These are phyloP conservation scores for Xylariaceae sp. DNA, from an alignment of 2,329 filamentous ascomycete species.

Conservation along the genomic window DNA sequence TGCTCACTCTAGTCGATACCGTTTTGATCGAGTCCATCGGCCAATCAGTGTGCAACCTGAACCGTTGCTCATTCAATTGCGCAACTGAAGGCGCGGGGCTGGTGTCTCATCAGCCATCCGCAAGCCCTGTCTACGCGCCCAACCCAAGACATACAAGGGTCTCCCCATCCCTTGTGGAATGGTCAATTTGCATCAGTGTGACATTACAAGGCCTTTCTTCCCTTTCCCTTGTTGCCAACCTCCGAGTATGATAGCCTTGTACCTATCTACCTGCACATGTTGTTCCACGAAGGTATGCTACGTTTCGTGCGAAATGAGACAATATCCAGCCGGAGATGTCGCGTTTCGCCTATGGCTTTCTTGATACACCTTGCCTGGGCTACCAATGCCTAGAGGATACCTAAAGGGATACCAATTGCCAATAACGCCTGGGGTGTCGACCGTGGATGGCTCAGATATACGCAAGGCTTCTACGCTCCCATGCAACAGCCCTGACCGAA, in stretches of 20 bases:
- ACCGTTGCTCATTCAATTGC: slow-evolving; percentile 44
- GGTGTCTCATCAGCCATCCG: slow-evolving; percentile 40
- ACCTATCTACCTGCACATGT: slow-evolving; percentile 7
- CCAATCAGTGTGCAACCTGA: slow-evolving; percentile 39
- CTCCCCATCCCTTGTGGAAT: slow-evolving; percentile 22
- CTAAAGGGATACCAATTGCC: not conserved
- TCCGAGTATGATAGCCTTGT: slow-evolving; percentile 21
- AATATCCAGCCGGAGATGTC: not conserved
- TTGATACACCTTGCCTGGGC: not conserved
- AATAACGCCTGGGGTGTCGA: not conserved
- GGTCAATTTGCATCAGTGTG: slow-evolving; percentile 23
- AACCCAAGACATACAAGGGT: slow-evolving; percentile 38
- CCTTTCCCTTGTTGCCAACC: slow-evolving; percentile 23
- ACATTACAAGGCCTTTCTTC: slow-evolving; percentile 25
- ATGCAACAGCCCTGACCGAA: slow-evolving; percentile 8
- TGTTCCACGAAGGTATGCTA: slow-evolving; percentile 9
- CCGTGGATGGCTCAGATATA: not conserved
- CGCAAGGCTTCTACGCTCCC: not conserved
- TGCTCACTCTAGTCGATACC: slow-evolving; percentile 12
- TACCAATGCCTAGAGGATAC: not conserved
- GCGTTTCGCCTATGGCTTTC: not conserved
- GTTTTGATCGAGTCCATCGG: slow-evolving; percentile 19
- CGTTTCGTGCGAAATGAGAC: slow-evolving; percentile 6
- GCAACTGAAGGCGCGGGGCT: slow-evolving; percentile 38
- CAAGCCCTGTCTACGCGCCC: slow-evolving; percentile 50